Evolutionary conservation across 371 early-diverging fungal species (phyloP), one percentile per base, ranked within the genome.

Genomic region (Saksenaea oblongispora): DNA sequence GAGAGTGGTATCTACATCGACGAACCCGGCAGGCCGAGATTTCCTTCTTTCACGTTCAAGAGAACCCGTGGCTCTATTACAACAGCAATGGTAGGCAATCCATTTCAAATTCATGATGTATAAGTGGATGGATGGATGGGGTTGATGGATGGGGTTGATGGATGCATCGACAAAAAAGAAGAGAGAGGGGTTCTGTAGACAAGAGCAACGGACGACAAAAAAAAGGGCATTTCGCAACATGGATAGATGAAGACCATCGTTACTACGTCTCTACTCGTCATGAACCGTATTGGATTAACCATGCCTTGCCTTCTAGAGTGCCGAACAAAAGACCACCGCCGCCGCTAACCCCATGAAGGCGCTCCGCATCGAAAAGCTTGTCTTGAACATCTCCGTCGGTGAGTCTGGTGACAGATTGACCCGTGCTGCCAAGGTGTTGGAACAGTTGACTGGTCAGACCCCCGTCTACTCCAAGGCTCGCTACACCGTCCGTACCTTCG

Each of bases 341-440:
- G 71, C 79, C 66, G 74, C 73, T 61, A 98, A 99, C 92, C 88
- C 91, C 78, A 98, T 99, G 98, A 87, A 93, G 72, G 94, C 95
- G 84, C 94, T 99, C 74, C 89, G 89, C 75, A 94, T 99, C 74
- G 95, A 98, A 85, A 99, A 99, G 90, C 93, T 99, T 74, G 97
- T 96, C 85, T 93, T 99, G 81, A 99, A 98, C 93, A 96, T 96
- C 76, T 98, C 95, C 82, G 98, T 98, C 64, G 98, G 99, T 70
- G 98, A 98, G 84, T 95, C 95, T 69, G 99, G 98, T 76, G 98
- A 98, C 85, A 91, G 95, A 83, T 91, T 99, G 59, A 97, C 99
- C 72, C 94, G 98, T 87, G 99, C 99, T 71, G 96, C 96, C 77
- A 99, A 99, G 91, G 99, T 99, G 72, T 89, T 99, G 51, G 99